Evolutionary conservation across 2,329 filamentous ascomycete species (phyloP).

Genomic region (Domatiomyces globalis): DNA sequence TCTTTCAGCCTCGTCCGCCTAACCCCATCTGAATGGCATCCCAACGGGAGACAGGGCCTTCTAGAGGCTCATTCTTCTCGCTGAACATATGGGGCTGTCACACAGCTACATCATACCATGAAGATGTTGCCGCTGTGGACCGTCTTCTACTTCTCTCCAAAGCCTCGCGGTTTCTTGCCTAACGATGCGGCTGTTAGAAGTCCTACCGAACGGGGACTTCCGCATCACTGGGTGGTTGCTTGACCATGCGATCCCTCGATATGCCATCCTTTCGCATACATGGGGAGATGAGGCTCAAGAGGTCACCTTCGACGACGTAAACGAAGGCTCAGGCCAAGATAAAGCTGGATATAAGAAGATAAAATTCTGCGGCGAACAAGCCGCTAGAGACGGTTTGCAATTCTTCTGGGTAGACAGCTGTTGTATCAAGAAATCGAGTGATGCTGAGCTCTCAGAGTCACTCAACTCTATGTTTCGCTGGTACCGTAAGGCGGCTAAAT

Average conservation of each 20-base stretch:
- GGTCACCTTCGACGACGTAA: conserved; percentile 18
- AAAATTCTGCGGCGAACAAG: conserved; percentile 6
- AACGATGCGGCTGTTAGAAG: too few species aligned
- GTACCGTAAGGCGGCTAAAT: conserved; percentile 13
- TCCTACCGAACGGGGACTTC: too few species aligned
- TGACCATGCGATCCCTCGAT: conserved; percentile 12
- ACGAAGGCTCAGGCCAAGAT: conserved; percentile 18
- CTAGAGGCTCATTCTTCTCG: too few species aligned
- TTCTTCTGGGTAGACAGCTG: conserved; percentile 21
- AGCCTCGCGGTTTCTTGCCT: too few species aligned
- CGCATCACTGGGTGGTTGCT: too few species aligned
- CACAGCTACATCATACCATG: too few species aligned
- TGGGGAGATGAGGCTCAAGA: conserved; percentile 16
- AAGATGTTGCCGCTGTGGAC: too few species aligned
- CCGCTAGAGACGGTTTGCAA: conserved; percentile 6
- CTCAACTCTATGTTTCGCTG: conserved; percentile 18
- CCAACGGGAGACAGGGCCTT: too few species aligned
- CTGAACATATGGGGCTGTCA: too few species aligned
- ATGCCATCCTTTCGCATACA: conserved; percentile 22
- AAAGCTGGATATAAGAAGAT: conserved; percentile 6
- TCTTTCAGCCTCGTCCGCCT: too few species aligned
- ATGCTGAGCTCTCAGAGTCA: conserved; percentile 15
- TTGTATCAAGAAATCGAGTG: conserved; percentile 19
- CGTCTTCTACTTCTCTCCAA: too few species aligned
- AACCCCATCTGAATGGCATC: too few species aligned